Conservation (phyloP, 139 green algal species). For the Eudorina sp. region DNA sequence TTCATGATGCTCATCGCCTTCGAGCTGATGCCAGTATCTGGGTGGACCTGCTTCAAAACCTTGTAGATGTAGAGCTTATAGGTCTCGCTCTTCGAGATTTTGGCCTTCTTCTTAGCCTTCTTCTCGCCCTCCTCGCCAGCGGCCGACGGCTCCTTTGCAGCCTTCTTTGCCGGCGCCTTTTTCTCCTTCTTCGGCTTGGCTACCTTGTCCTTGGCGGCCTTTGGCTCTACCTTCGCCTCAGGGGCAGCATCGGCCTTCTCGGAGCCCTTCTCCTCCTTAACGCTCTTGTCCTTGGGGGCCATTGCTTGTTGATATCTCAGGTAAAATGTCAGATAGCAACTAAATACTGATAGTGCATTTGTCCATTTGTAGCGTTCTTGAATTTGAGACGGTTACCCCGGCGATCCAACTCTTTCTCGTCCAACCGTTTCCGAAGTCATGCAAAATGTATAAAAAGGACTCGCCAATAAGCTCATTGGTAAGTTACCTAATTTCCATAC, state of each 20-base stretch:
- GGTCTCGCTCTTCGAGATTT: conserved; percentile 83
- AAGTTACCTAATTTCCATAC: no score
- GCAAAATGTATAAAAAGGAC: no score
- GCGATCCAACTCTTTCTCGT: no score
- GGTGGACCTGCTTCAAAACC: conserved; percentile 93
- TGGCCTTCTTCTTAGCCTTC: conserved; percentile 61
- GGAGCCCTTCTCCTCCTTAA: background rate
- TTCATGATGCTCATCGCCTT: conserved; percentile 98
- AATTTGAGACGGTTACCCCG: no score
- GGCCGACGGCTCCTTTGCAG: conserved; percentile 11
- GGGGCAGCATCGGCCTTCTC: background rate
- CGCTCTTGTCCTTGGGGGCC: background rate
- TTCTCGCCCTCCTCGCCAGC: background rate
- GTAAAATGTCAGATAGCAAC: no score
- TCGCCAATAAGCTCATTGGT: no score
- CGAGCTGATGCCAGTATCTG: conserved; percentile 95
- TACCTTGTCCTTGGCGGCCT: background rate
- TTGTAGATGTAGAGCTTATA: conserved; percentile 99
- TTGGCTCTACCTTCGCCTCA: background rate
- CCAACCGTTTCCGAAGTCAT: no score
- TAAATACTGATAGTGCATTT: no score
- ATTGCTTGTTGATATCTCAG: no score
- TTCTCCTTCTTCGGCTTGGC: no score
- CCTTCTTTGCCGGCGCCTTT: background rate
- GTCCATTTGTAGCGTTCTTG: no score